These are phyloP conservation scores for Penicillium ochrochloron DNA, from an alignment of 495 filamentous ascomycete species.

Conservation along the genomic window DNA sequence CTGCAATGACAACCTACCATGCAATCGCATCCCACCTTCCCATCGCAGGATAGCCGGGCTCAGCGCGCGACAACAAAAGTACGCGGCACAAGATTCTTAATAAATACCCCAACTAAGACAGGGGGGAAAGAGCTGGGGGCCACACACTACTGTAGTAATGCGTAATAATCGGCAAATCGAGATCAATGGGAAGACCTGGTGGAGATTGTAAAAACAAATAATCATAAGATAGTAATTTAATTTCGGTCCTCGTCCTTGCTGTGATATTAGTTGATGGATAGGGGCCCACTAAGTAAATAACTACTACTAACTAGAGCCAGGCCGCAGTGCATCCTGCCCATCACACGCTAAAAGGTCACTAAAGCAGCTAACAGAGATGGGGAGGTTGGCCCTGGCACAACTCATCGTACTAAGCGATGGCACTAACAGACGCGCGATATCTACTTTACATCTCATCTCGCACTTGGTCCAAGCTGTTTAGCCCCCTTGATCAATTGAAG, in stretches of 20 bases:
- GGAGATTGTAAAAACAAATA: neutral
- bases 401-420: constrained; percentile 11
- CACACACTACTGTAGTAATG: constrained; percentile 1
- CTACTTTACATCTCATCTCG: constrained; percentile 5
- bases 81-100: neutral
- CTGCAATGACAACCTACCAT: neutral
- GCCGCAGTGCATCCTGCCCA: neutral
- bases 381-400: neutral
- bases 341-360: constrained; percentile 4
- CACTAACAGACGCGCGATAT: constrained; percentile 20
- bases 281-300: neutral
- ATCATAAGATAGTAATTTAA: neutral
- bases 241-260: neutral
- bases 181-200: neutral
- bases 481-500: neutral
- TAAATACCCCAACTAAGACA: neutral
- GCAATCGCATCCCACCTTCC: constrained; percentile 1
- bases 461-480: constrained; percentile 16
- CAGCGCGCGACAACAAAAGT: constrained; percentile 2
- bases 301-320: neutral
- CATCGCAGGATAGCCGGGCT: neutral
- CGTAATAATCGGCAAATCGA: neutral
- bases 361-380: neutral
- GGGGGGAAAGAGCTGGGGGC: neutral
- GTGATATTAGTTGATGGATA: neutral